Evolutionary conservation across 331 rosid species (phyloP).

Genomic region (Telfairia occidentalis): DNA sequence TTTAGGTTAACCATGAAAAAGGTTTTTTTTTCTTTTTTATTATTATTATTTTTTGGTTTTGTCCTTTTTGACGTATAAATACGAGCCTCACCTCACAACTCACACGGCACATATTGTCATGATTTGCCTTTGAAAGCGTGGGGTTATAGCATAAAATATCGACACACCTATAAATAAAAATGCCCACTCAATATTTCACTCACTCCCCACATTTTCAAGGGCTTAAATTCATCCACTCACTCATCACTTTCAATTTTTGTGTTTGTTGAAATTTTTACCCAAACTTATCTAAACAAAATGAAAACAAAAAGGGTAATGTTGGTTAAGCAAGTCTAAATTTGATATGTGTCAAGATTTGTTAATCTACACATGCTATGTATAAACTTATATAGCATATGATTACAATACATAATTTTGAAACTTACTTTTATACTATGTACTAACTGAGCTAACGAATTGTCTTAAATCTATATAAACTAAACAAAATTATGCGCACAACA

Average conservation of each 20-base stretch:
- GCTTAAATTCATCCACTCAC: background rate
- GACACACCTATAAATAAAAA: background rate
- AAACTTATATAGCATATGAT: too few species aligned
- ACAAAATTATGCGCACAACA: too few species aligned
- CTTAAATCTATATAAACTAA: too few species aligned
- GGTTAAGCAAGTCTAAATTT: too few species aligned
- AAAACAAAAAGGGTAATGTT: too few species aligned
- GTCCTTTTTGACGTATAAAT: background rate
- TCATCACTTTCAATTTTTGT: background rate
- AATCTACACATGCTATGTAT: too few species aligned
- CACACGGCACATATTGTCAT: background rate
- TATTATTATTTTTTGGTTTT: too few species aligned
- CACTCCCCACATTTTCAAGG: background rate
- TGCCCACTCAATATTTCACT: background rate
- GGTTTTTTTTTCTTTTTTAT: background rate
- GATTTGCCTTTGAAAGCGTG: conserved; percentile 3
- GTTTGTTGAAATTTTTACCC: background rate
- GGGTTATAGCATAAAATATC: background rate
- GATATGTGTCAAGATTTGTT: too few species aligned
- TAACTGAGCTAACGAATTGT: too few species aligned
- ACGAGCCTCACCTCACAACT: background rate
- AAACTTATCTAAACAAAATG: background rate
- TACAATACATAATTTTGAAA: too few species aligned
- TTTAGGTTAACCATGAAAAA: conserved; percentile 1
- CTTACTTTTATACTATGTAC: too few species aligned